Evolutionary conservation across 2,329 filamentous ascomycete species (phyloP), one percentile per base, ranked within the genome.

Genomic region (Cytospora leucostoma): DNA sequence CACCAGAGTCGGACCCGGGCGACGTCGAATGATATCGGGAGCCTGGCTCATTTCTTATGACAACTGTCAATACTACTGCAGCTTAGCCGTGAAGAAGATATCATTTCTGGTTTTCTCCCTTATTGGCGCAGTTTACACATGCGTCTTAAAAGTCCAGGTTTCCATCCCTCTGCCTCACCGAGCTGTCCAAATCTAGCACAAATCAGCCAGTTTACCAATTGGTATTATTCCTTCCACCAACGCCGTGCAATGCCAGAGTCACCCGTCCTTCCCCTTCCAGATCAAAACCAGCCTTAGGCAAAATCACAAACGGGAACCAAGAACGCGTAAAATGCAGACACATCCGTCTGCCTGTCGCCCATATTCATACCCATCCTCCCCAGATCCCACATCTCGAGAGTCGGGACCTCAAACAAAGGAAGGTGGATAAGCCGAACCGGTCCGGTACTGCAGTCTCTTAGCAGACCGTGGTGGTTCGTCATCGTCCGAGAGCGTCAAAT

Each of bases 401-500:
- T 27, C 15, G 7, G 27, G 37, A 38, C 3, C 10, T 35, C 37
- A 33, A 33, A 32, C 38, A 17, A 35, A 54, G 33, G 37, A 64
- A 19, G 64, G 32, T 33, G 64, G 47, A 49, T 60, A 60, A 27
- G 61, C 61, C 27, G 63, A 50, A 17, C 55, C 55, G 11, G 58
- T 44, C 12, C 64, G 61, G n/a, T 58, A 55, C 32, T 76, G 75
- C 65, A 80, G 79, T 56, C 83, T 77, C 73, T 87, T 86, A 6
- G 74, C 65, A 10, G 79, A 80, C 37, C 76, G 75, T 3, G 76
- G 71, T 4, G 78, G 75, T 54, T 79, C 77, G 19, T 81, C 80
- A 47, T 84, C 81, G 52, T 85, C 83, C 55, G 82, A 84, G 7
- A 84, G 71, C 1, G 85, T 88, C 66, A 88, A 73, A 68, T 88